A percentile compares a stretch with the other conserved stretches of the same genome.
phyloP scores from a whole-genome alignment of 441 rosid genomes.

The Pelargonium exstipulatum region DNA sequence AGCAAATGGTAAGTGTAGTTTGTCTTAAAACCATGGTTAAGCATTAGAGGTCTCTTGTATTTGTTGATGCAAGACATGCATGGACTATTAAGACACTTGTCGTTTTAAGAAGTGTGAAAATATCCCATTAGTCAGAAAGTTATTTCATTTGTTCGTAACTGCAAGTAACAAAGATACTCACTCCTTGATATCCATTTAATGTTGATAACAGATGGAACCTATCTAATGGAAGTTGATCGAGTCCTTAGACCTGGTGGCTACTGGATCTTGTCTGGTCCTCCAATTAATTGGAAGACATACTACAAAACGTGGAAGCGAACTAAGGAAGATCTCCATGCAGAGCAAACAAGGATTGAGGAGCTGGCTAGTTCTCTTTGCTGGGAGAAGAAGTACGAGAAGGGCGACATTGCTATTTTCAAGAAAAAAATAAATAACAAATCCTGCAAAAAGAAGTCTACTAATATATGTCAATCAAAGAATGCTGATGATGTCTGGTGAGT shows the following conservation, averaged over 20 bases:
- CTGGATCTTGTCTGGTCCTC: conserved; percentile 98
- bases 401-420: conserved; percentile 57
- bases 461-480: neutral
- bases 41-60: neutral
- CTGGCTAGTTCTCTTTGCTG: conserved; percentile 56
- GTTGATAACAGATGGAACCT: conserved; percentile 63
- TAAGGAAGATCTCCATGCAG: conserved; percentile 43
- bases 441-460: conserved; percentile 35
- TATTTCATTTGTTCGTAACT: neutral
- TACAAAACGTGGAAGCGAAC: conserved; percentile 98
- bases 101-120: neutral
- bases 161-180: neutral
- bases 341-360: conserved; percentile 31
- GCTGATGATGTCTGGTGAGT: conserved; percentile 5
- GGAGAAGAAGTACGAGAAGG: conserved; percentile 48
- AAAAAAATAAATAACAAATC: conserved; percentile 54
- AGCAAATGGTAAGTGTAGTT: conserved; percentile 63
- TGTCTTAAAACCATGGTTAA: neutral
- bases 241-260: conserved; percentile 96
- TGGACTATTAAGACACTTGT: too few species aligned
- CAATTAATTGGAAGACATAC: conserved; percentile 75
- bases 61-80: too few species aligned
- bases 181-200: too few species aligned
- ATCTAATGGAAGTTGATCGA: conserved; percentile 78
- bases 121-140: neutral